Percentiles rank a stretch among this genome's conserved stretches.
These are phyloP conservation scores for Ogataea nonfermentans DNA, from an alignment of 805 yeast genomes.

Conservation along the genomic window DNA sequence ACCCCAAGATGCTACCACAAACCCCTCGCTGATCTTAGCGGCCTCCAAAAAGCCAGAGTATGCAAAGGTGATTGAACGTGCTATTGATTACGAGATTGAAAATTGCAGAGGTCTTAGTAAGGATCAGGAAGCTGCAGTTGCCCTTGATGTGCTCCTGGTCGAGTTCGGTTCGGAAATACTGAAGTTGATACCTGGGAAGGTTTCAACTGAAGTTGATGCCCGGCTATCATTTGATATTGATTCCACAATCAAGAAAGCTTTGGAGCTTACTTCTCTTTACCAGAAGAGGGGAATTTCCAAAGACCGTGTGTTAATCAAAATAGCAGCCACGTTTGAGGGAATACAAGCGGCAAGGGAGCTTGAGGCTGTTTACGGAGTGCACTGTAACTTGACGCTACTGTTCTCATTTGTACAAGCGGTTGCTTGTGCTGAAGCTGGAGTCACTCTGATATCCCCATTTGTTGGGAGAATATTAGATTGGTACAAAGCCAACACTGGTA, in stretches of 20 bases:
- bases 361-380: constrained; percentile 85
- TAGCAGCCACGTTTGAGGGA: constrained; percentile 99
- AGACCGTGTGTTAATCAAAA: constrained; percentile 90
- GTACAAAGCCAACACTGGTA: constrained; percentile 91
- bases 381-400: constrained; percentile 90
- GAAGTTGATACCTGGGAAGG: constrained; percentile 96
- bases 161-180: constrained; percentile 94
- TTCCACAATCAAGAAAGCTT: constrained; percentile 90
- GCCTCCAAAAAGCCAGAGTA: constrained; percentile 90
- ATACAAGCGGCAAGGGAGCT: constrained; percentile 96
- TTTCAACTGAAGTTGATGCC: constrained; percentile 98
- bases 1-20: constrained; percentile 99
- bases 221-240: constrained; percentile 93
- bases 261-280: constrained; percentile 83
- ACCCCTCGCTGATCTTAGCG: constrained; percentile 95
- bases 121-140: constrained; percentile 63
- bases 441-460: constrained; percentile 95
- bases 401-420: constrained; percentile 97
- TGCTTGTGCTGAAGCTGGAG: constrained; percentile 96
- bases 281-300: constrained; percentile 77
- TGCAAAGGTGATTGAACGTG: constrained; percentile 82
- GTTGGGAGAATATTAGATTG: constrained; percentile 99
- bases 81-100: constrained; percentile 75
- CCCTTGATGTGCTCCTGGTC: constrained; percentile 87
- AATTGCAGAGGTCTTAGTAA: constrained; percentile 46